Base-by-base conservation (phyloP, 768 basidiomycete species). In the Tricholoma hemisulphureum region DNA sequence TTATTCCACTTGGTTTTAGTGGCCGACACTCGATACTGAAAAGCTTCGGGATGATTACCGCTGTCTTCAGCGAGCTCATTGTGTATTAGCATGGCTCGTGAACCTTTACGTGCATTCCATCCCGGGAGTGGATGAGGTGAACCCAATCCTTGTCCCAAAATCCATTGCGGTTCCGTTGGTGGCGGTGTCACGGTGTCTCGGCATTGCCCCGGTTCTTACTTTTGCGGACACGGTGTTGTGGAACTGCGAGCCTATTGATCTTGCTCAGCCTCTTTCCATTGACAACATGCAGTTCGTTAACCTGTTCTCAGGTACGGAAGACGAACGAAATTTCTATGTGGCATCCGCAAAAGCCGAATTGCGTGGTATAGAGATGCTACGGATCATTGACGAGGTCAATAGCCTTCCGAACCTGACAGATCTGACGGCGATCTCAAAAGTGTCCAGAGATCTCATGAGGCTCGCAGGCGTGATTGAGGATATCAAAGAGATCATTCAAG, bases 151-250 rank as follows among this genome's bases (percentile, higher is more conserved):
- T 51, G 83, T 99, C 31, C 96, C 96, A 2, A 79, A 83, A 58
- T 80, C 88, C 9, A 77, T 99, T 37, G 82, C 92, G 1, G 71
- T 91, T 21, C 95, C 96, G 0, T 79, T 97, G 26, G 81, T 91
- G 26, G 67, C 80, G 16, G 85, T 96, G 48, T 96, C 93, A 13
- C 80, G 80, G 9, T 72, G 81, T 52, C 81, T 99, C 39, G 86
- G 85, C 52, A 87, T 95, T n/a, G 94, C 95, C 6, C 96, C 96
- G 4, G 84, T 99, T 60, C 78, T 98, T 62, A 99, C 95, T 0
- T 99, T 94, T 68, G 91, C 95, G 24, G 96, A 97, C 69, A 94
- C 92, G 16, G 95, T 99, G 13, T 81, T 98, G 1, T 99, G 93
- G 93, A 97, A 98, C 69, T 89, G 84, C 80, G 84, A 85, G 34